Base-by-base conservation (phyloP, 2,329 filamentous ascomycete genomes). In the Paecilomyces formosus region DNA sequence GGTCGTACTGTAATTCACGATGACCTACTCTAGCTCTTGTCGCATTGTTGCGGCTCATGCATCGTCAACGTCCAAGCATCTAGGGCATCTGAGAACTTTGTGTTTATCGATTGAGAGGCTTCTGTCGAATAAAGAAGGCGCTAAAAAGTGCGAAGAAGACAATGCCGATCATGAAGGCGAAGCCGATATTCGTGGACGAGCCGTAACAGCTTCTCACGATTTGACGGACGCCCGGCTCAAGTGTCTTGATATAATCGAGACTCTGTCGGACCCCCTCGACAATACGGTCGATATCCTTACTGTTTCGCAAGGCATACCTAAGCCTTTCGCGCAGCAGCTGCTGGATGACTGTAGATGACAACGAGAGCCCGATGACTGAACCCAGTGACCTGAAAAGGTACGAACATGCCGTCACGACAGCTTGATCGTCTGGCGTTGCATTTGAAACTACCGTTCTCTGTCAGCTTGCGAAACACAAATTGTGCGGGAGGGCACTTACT, bases 351-450 rank as follows among this genome's bases (percentile, higher is more conserved):
- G 88, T 89, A 1, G 88, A 85, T 55, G 83, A 83, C 58, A 90
- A 76, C n/a, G 87, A 88, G 57, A 92, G 79, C 11, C 89, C 83
- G 45, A 85, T 80, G 9, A 85, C 83, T 15, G 80, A 82, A 11
- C 85, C 90, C 0, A 92, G 78, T 1, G 87, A 88, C 45, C 89
- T 85, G 78, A 93, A 93, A 24, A 93, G 83, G 73, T 93, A 93
- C 21, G 86, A 89, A 70, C 88, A 91, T 7, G 90, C 89, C 15
- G 89, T 88, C 3, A 86, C 88, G 1, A 92, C 83, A 1, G 90
- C 88, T 61, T 88, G 85, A 63, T 92, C 89, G 51, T 84, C 79
- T 2, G 79, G 77, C 1, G 82, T 76, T 0, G 87, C 83, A 67
- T 91, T 90, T 31, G 88, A 85, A 62, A 92, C 84, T 79, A 9